phyloP scores from a whole-genome alignment of 73 alveolate species.

The Paraurostyla sp. region DNA sequence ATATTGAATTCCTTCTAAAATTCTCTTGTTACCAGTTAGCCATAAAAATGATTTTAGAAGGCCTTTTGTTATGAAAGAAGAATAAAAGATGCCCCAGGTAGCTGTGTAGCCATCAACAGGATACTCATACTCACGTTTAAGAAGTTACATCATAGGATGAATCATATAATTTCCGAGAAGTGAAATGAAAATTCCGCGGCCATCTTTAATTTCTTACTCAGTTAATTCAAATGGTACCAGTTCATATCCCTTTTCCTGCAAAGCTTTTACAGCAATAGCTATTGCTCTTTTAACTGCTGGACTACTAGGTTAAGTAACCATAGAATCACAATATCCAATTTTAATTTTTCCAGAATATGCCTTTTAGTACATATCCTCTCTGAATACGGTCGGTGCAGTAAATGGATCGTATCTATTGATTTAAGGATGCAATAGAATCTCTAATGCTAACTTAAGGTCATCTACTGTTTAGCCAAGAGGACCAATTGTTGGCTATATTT shows the following conservation, averaged over 20 bases:
- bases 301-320: neutral
- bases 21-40: too few species aligned
- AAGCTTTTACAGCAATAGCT: neutral
- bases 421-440: constrained; percentile 17
- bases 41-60: too few species aligned
- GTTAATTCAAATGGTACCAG: constrained; percentile 40
- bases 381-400: neutral
- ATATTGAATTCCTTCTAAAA: too few species aligned
- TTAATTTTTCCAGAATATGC: neutral
- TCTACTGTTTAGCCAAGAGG: constrained; percentile 74
- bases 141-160: neutral
- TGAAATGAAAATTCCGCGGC: neutral
- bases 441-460: constrained; percentile 53
- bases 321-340: constrained; percentile 35
- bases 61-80: too few species aligned
- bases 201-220: neutral
- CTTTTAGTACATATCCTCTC: neutral
- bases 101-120: too few species aligned
- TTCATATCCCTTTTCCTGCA: constrained; percentile 43
- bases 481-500: constrained; percentile 2
- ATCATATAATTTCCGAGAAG: neutral
- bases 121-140: neutral
- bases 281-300: constrained; percentile 26
- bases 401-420: neutral
- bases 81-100: too few species aligned